phyloP scores from a whole-genome alignment of 768 basidiomycete species.

The Lactifluus pinguis region DNA sequence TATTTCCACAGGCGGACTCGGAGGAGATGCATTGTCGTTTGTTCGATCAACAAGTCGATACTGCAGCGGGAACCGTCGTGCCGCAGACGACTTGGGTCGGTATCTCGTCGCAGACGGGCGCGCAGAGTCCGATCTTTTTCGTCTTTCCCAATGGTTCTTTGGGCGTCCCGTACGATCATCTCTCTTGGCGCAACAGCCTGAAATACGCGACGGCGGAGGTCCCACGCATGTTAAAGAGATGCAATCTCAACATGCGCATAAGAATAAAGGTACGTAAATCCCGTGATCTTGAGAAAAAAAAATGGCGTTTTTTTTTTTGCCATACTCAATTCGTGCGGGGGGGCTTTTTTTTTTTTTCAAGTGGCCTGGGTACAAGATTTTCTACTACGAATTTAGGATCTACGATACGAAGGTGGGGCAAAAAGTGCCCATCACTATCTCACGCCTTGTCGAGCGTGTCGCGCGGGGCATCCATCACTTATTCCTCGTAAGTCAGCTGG shows the following conservation, averaged over 20 bases:
- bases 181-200: not conserved
- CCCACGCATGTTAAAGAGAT: not conserved
- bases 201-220: not conserved
- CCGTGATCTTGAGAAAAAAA: too few species aligned
- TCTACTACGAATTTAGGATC: conserved; percentile 11
- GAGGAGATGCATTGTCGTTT: not conserved
- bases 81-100: conserved; percentile 6
- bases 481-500: not conserved
- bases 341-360: not conserved
- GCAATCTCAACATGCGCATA: not conserved
- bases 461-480: not conserved
- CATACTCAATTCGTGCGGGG: too few species aligned
- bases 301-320: too few species aligned
- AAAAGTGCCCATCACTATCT: not conserved
- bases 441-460: conserved; percentile 3
- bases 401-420: not conserved
- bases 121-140: not conserved
- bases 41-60: conserved; percentile 1
- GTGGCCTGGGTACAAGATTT: conserved; percentile 7
- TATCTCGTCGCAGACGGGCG: not conserved
- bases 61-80: conserved; percentile 4
- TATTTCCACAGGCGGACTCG: not conserved
- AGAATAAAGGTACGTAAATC: not conserved
- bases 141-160: not conserved
- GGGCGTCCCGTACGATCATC: conserved; percentile 1